These are phyloP conservation scores for Hymenoscyphus fraxineus DNA, from an alignment of 2,329 filamentous ascomycete species.

Conservation along the genomic window DNA sequence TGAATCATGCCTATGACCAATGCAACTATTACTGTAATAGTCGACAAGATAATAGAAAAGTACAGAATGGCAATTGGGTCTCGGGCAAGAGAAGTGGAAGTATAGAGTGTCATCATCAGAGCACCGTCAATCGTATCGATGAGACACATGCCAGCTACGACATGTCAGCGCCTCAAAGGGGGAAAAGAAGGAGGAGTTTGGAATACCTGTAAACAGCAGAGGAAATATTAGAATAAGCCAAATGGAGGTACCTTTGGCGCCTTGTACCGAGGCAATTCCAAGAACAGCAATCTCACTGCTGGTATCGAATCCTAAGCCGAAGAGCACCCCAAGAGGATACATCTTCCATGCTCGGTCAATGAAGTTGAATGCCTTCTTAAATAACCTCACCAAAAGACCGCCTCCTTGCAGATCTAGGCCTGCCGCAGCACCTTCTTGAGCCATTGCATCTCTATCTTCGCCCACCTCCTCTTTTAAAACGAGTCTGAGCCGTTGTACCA, in stretches of 20 bases:
- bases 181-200: slow-evolving; percentile 4
- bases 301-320: slow-evolving; percentile 91
- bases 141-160: slow-evolving; percentile 82
- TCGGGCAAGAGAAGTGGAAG: slow-evolving; percentile 69
- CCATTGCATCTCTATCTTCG: slow-evolving; percentile 24
- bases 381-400: slow-evolving; percentile 68
- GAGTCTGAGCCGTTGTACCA: slow-evolving; percentile 64
- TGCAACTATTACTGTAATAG: slow-evolving; percentile 35
- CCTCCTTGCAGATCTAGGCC: slow-evolving; percentile 68
- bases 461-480: slow-evolving; percentile 47
- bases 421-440: slow-evolving; percentile 30
- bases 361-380: slow-evolving; percentile 73
- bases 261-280: slow-evolving; percentile 85
- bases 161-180: neutral
- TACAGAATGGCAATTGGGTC: slow-evolving; percentile 89
- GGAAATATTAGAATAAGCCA: slow-evolving; percentile 96
- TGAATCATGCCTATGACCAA: slow-evolving; percentile 80
- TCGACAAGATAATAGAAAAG: slow-evolving; percentile 58
- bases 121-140: slow-evolving; percentile 90
- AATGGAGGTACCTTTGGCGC: slow-evolving; percentile 77
- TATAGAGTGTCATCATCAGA: slow-evolving; percentile 92
- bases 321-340: slow-evolving; percentile 85
- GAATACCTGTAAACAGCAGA: slow-evolving; percentile 74
- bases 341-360: slow-evolving; percentile 85
- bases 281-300: slow-evolving; percentile 90